Percentiles rank a stretch among this genome's conserved stretches.
Conservation (phyloP, 2,329 filamentous ascomycete species). For the Neonectria punicea region DNA sequence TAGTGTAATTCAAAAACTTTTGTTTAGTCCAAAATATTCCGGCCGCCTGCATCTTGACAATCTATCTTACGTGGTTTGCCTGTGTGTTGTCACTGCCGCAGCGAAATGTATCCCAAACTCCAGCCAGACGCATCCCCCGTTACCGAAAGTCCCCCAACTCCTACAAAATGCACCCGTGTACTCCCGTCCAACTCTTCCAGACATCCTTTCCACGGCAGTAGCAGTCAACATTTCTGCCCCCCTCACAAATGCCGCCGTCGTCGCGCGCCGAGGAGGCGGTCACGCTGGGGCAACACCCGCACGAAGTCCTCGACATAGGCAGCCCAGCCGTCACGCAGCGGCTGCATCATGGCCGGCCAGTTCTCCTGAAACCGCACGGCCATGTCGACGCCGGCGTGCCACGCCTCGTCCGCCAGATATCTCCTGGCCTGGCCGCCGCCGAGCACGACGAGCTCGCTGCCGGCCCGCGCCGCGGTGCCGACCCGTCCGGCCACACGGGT, state of each 20-base stretch:
- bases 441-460: conserved; percentile 12
- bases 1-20: background rate
- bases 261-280: conserved; percentile 10
- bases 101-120: background rate
- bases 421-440: conserved; percentile 13
- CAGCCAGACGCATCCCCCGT: background rate
- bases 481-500: conserved; percentile 8
- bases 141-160: background rate
- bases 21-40: background rate
- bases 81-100: background rate
- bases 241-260: conserved; percentile 1
- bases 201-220: background rate
- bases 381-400: conserved; percentile 5
- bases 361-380: conserved; percentile 14
- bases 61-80: background rate
- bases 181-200: background rate
- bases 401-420: conserved; percentile 14
- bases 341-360: background rate
- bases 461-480: background rate
- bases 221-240: background rate
- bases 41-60: background rate
- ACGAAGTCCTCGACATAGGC: background rate
- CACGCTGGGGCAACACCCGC: conserved; percentile 22
- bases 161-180: background rate
- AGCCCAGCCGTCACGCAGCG: conserved; percentile 8